Evolutionary conservation across 2,329 filamentous ascomycete genomes (phyloP), one percentile per base, ranked within the genome.

Genomic region (Nemania sp.): DNA sequence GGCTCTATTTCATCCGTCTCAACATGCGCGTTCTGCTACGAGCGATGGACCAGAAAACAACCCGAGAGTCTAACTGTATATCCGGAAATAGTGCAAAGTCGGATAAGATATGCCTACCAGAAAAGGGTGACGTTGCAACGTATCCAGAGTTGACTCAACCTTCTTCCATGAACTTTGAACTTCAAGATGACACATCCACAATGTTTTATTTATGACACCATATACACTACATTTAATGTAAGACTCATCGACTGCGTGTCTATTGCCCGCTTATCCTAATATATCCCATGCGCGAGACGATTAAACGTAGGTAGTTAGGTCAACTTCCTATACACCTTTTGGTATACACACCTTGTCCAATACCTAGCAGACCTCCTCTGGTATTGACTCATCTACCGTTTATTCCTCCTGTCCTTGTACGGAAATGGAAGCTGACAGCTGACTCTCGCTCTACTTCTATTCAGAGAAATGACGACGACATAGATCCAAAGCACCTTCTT

Each of bases 341-440:
- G 13, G 17, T 37, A 49, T 18, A 37, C 49, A n/a, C n/a, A n/a
- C 43, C 43, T 37, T 58, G 37, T 21, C 32, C 40, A 20, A 5
- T 43, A 56, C 37, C 13, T 43, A 56, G 29, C 13, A 11, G 15
- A 20, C 25, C 32, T 52, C 39, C 32, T 39, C 46, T 47, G 5
- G 21, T 5, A 50, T 50, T 37, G 58, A 60, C 47, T 60, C 53
- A 60, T 47, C 51, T 18, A 13, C 18, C 48, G 52, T 48, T 32
- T 32, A 48, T 48, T 60, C 10, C 32, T 51, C 15, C 48, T 40
- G 29, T 56, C 49, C 25, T 12, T 54, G 25, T 54, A 45, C 35
- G 45, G 32, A 13, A 9, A 48, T 48, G 17, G 43, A 55, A 43
- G 7, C 9, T 20, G 40, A 34, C 12, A 21, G 37, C 32, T 45